Evolutionary conservation across 2,329 filamentous ascomycete genomes (phyloP), one percentile per base, ranked within the genome.

Genomic region (Aureobasidium sp.): DNA sequence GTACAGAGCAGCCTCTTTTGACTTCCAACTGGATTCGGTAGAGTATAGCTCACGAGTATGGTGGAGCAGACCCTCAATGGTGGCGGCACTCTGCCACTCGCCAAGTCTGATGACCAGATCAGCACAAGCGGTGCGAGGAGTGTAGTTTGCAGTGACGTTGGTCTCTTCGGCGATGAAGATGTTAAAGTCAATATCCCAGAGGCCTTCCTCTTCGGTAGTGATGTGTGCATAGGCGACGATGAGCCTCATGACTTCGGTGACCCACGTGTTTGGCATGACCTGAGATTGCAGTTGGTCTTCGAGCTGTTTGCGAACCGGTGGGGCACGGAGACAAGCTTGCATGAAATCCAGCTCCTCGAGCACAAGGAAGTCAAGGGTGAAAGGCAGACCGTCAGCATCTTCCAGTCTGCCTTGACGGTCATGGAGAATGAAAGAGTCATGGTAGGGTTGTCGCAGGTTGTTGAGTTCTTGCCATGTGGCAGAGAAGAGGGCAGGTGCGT

Each of bases 131-230:
- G 89, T 95, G 60, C 93, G 83, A 12, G 93, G 88, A 0, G 93
- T 96, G 71, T 97, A 98, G 68, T 97, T 97, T 27, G 90, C 88
- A 11, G 90, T 95, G 16, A 96, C 86, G 2, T 90, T 91, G 2
- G 89, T 91, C 71, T 97, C 91, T 69, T 98, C 93, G 1, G 90
- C 91, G 41, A 98, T 77, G 70, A 94, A 98, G 2, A 98, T 79
- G 55, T 95, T 97, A 60, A 94, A 86, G 68, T 98, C 93, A 58
- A 96, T 89, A 61, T 96, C 89, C 93, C 93, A 98, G 8, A 98
- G 72, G 6, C 88, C 89, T 70, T 96, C 89, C 65, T 97, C 93
- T 68, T 98, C 93, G 24, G 82, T 84, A 2, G 87, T 90, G 61
- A 98, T 94, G 59, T 91, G 88, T 11, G 90, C 85, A 69, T 95